These are phyloP conservation scores for Mycena galericulata DNA, from an alignment of 768 basidiomycete genomes.

Conservation along the genomic window DNA sequence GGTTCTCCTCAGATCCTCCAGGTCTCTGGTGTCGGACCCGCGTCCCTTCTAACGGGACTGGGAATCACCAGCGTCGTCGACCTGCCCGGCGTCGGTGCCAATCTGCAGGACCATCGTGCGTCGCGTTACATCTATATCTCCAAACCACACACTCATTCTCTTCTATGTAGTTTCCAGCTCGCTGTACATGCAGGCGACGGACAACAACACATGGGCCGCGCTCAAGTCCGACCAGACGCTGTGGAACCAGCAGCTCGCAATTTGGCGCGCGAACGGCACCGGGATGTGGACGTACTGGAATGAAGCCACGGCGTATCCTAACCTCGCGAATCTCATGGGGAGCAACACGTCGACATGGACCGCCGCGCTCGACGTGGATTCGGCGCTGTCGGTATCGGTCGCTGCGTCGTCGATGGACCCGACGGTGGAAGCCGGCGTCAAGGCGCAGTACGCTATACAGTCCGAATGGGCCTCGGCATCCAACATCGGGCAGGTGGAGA, in stretches of 20 bases:
- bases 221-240: conserved; percentile 24
- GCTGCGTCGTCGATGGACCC: conserved; percentile 27
- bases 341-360: conserved; percentile 18
- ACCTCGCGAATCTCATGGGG: conserved; percentile 28
- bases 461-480: conserved; percentile 19
- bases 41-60: conserved; percentile 22
- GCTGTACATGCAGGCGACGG: conserved; percentile 26
- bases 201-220: conserved; percentile 31
- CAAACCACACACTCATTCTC: background rate
- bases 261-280: conserved; percentile 30
- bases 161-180: conserved; percentile 11
- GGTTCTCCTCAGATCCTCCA: conserved; percentile 33
- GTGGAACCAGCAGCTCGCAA: conserved; percentile 28
- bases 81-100: conserved; percentile 32
- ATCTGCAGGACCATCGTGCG: conserved; percentile 34
- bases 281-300: conserved; percentile 38
- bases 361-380: background rate
- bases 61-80: conserved; percentile 33
- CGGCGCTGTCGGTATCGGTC: conserved; percentile 25
- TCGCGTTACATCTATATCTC: background rate
- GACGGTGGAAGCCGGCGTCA: conserved; percentile 30
- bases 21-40: conserved; percentile 31
- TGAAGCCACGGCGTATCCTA: conserved; percentile 34
- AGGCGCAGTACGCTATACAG: conserved; percentile 31
- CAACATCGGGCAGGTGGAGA: conserved; percentile 32